Base-by-base conservation (phyloP, 768 basidiomycete genomes). In the Megacollybia marginata region DNA sequence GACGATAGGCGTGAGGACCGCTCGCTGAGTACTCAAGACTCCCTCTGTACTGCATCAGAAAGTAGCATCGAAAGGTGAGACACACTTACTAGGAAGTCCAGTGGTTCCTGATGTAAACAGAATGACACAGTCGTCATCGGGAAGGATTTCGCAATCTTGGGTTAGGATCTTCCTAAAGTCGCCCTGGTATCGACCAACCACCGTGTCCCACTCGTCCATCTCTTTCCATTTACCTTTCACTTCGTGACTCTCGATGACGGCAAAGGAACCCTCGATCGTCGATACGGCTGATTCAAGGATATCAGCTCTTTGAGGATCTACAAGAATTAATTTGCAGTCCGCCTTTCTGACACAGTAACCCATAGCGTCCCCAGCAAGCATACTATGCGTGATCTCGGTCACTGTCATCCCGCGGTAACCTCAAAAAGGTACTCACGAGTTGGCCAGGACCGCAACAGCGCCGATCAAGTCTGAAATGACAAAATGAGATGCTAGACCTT, bases 21-120 rank as follows among this genome's bases (percentile, higher is more conserved):
- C 67, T 16, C 79, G 66, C 42, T 80, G 75, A 4, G 76, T 76
- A 42, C 70, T 72, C 40, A 79, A 57, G 9, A 82, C 80, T 15
- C 77, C 80, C 54, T 82, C 70, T 40, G 20, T 60, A 42, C 23
- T 28, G 40, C 57, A 59, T 6, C 33, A 33, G 46, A 38, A 10
- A 23, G 23, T 28, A 6, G 23, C 6, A 6, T 6, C 23, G 6
- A 28, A 28, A 11, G 1, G 38, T 8, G 9, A 15, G 19, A 19
- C 3, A 8, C 2, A 15, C 13, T 0, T n/a, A 50, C 52, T 54
- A 7, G 52, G 49, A 47, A 44, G 15, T 31, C 45, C 50, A 52
- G 54, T 61, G 10, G 51, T 59, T 62, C 80, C 78, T 32, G 74
- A 76, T 9, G 79, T 81, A 59, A 79, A 78, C 53, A 74, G 65